Conservation (phyloP, 331 rosid genomes). For the Pyrus hybrid region DNA sequence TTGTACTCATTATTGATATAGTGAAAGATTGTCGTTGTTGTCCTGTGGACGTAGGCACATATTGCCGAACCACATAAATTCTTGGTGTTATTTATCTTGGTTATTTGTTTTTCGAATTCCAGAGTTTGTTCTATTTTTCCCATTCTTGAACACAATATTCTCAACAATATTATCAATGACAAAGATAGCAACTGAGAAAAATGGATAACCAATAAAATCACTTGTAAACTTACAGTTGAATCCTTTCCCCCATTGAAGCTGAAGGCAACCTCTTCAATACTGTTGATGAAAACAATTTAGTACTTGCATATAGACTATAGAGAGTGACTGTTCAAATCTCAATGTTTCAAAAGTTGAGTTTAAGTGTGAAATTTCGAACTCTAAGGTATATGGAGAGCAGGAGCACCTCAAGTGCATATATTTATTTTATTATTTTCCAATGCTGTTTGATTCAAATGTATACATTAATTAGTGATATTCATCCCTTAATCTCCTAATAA, state of each 20-base stretch:
- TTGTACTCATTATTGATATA: no score
- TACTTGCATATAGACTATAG: background rate
- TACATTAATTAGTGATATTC: background rate
- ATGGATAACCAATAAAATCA: slow-evolving; percentile 1
- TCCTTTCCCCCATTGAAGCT: slow-evolving; percentile 99
- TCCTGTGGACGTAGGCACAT: no score
- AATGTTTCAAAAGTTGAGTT: background rate
- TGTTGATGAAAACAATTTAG: slow-evolving; percentile 25
- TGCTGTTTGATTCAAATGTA: background rate
- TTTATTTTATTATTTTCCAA: background rate
- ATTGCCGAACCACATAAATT: no score
- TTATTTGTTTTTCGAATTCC: no score
- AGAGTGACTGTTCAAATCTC: background rate
- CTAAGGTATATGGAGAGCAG: background rate
- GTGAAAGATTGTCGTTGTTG: no score
- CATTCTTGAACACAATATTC: no score
- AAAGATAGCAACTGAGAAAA: background rate
- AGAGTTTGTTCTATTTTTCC: no score
- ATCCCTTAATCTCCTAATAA: background rate
- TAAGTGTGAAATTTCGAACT: background rate
- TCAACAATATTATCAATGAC: slow-evolving; percentile 5
- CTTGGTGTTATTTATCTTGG: no score
- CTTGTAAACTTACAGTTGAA: slow-evolving; percentile 64
- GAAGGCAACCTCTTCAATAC: slow-evolving; percentile 82
- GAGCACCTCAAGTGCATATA: background rate